Percentiles rank a stretch among this genome's conserved stretches.
Conservation (phyloP, 495 filamentous ascomycete genomes). For the Penicillium flavigenum region DNA sequence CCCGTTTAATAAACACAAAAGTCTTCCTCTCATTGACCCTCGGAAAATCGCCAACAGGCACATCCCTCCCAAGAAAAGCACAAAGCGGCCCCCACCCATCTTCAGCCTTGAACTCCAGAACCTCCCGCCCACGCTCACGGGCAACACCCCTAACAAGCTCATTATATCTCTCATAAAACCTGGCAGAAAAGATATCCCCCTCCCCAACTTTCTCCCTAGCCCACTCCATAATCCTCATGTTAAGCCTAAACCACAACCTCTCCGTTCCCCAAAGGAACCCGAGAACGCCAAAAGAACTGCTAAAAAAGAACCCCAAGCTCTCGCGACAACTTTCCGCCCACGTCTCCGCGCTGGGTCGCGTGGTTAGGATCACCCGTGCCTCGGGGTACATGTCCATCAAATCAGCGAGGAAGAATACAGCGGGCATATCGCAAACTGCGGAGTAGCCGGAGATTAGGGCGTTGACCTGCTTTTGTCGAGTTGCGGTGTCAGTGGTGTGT, state of each 20-base stretch:
- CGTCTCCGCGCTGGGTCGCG: slow-evolving; percentile 1
- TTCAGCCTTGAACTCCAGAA: slow-evolving; percentile 19
- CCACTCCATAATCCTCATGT: slow-evolving; percentile 19
- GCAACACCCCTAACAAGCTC: slow-evolving; percentile 12
- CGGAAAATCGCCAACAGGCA: slow-evolving; percentile 7
- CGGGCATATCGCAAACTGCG: slow-evolving; percentile 19
- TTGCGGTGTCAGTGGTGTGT: neutral
- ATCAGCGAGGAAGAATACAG: slow-evolving; percentile 15
- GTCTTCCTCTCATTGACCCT: slow-evolving; percentile 14
- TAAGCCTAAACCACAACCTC: slow-evolving; percentile 15
- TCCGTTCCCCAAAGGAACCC: slow-evolving; percentile 15
- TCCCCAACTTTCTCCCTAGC: slow-evolving; percentile 1
- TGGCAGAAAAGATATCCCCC: slow-evolving; percentile 2
- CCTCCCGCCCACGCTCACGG: slow-evolving; percentile 1
- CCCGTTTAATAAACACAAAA: slow-evolving; percentile 10
- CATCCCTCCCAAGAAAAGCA: slow-evolving; percentile 10
- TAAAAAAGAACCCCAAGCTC: slow-evolving; percentile 19
- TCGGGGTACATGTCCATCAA: slow-evolving; percentile 18
- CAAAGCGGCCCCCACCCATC: slow-evolving; percentile 21
- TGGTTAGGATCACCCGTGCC: slow-evolving; percentile 8
- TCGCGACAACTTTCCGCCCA: slow-evolving; percentile 15
- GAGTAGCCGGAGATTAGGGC: slow-evolving; percentile 12
- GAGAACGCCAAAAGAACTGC: slow-evolving; percentile 1
- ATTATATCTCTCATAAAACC: slow-evolving; percentile 14
- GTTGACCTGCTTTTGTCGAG: slow-evolving; percentile 11